These are phyloP conservation scores for Pinguiococcus pyrenoidosus DNA, from an alignment of 108 stramenopile genomes.

Conservation along the genomic window DNA sequence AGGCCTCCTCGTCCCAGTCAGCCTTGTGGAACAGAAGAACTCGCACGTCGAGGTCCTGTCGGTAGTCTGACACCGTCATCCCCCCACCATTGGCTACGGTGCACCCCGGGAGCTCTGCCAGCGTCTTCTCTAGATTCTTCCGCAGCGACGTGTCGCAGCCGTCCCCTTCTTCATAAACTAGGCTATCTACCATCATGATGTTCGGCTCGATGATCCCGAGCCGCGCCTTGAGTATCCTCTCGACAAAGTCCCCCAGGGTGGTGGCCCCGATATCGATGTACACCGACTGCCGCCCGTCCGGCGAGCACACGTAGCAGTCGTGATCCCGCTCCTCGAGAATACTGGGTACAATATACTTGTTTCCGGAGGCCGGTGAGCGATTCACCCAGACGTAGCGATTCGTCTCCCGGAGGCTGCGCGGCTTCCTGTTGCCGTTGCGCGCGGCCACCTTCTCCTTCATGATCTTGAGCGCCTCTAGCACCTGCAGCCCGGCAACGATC, in stretches of 20 bases:
- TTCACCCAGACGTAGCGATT: neutral
- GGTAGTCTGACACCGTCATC: too few relatives aligned
- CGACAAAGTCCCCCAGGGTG: conserved; percentile 54
- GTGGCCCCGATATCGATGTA: conserved; percentile 56
- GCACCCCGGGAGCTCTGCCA: too few relatives aligned
- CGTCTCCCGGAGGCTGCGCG: neutral
- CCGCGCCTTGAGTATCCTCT: conserved; percentile 47
- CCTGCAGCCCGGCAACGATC: conserved; percentile 67
- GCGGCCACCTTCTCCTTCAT: neutral
- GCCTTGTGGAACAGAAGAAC: conserved; percentile 52
- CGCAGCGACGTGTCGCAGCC: too few relatives aligned
- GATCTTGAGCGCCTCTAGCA: conserved; percentile 36
- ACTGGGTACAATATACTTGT: conserved; percentile 29
- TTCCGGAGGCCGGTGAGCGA: neutral
- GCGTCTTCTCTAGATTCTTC: too few relatives aligned
- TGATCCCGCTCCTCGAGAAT: conserved; percentile 57
- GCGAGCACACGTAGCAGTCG: conserved; percentile 79
- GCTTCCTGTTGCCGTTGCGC: neutral
- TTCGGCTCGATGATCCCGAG: conserved; percentile 69
- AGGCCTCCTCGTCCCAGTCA: conserved; percentile 27
- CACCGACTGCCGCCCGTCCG: conserved; percentile 48
- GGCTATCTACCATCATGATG: conserved; percentile 8
- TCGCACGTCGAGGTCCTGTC: conserved; percentile 68
- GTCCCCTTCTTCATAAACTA: too few relatives aligned
- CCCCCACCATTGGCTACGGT: too few relatives aligned